phyloP scores from a whole-genome alignment of 257 asterid genomes.

The Solanum arcanum region DNA sequence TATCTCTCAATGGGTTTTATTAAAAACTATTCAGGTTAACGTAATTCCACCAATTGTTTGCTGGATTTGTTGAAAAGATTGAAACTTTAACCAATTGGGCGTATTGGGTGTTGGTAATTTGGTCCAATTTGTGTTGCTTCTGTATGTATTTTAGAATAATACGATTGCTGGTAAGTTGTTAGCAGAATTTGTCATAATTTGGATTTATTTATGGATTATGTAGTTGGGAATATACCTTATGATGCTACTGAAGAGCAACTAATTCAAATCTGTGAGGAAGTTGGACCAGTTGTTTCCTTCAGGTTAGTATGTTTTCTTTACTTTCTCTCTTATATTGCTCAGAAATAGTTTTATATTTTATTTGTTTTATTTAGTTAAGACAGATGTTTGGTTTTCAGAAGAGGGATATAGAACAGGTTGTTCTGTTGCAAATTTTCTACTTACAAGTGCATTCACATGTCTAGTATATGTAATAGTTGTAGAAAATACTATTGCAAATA shows the following conservation, averaged over 20 bases:
- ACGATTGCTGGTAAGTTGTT: neutral
- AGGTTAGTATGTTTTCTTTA: conserved; percentile 38
- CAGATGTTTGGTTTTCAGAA: neutral
- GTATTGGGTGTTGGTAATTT: neutral
- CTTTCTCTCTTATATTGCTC: neutral
- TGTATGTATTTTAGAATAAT: neutral
- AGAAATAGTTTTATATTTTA: neutral
- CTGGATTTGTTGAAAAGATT: neutral
- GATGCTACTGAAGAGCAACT: conserved; percentile 96
- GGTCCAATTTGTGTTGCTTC: neutral
- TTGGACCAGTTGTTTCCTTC: conserved; percentile 95
- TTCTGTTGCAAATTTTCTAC: neutral
- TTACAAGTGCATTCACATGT: neutral
- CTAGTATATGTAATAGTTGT: neutral
- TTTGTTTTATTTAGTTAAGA: neutral
- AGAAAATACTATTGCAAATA: neutral
- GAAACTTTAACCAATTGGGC: neutral
- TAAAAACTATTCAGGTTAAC: neutral
- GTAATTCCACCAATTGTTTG: neutral
- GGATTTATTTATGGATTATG: neutral
- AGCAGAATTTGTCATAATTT: neutral
- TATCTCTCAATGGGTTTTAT: neutral
- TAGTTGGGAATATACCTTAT: conserved; percentile 97
- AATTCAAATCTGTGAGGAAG: conserved; percentile 90
- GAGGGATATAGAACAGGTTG: neutral